Evolutionary conservation across 495 filamentous ascomycete genomes (phyloP), one percentile per base, ranked within the genome.

Genomic region (Extremus antarcticus): DNA sequence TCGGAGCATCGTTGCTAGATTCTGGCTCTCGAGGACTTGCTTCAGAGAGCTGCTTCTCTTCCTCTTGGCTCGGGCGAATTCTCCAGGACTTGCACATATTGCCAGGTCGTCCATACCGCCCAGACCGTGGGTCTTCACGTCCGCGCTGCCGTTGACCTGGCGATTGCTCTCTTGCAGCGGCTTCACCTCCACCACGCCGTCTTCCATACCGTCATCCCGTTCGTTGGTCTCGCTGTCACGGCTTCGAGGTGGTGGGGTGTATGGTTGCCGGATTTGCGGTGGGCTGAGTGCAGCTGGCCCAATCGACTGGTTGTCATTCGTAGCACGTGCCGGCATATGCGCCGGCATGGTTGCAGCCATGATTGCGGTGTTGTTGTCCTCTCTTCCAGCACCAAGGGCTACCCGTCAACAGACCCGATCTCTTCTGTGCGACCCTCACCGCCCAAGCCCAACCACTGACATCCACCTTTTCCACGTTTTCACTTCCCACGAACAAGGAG

Each of bases 1-100:
- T 19, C 59, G 50, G 15, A 62, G 25, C 59, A 57, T 58, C 9
- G 11, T 29, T 17, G 50, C 50, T 17, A 62, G 55, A n/a, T n/a
- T 45, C 19, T 45, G 16, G n/a, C 7, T 45, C 16, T 21, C 41
- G 41, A 35, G 29, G 7, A 13, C 29, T 35, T 35, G 29, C 13
- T 7, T 4, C 29, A 4, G 29, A 13, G 29, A 35, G 29, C 29
- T 13, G 13, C 13, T 13, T 4, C 29, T 35, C 29, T 35, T 35
- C 29, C 29, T 35, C 29, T 35, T 35, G 7, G 29, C 29, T 7
- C 29, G 29, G 13, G 29, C 29, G 13, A 35, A 35, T 13, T 35
- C 29, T 13, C 29, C 29, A 4, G 29, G 29, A 35, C 29, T 35
- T 35, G 29, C 29, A 35, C 29, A 35, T 13, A 35, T 13, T 7